A percentile compares a stretch with the other conserved stretches of the same genome.
Evolutionary conservation across 352 stramenopile species (phyloP).

Genomic region (Blastocystis hominis): DNA sequence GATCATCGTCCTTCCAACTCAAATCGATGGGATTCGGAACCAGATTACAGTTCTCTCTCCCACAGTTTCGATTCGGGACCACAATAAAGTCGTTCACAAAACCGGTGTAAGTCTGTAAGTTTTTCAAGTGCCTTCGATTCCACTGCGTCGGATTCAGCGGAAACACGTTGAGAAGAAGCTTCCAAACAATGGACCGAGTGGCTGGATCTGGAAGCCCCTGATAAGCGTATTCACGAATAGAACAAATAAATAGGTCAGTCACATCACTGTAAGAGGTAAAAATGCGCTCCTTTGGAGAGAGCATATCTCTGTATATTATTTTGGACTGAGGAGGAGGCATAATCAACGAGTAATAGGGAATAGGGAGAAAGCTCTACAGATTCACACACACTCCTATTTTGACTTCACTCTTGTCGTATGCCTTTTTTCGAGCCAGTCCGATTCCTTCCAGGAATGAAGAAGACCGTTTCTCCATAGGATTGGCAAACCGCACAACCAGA

Average conservation of each 20-base stretch:
- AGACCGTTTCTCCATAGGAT: not conserved
- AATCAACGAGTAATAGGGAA: constrained; percentile 6
- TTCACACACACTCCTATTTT: not conserved
- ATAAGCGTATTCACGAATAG: constrained; percentile 51
- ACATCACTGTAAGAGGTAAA: not conserved
- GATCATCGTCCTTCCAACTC: not conserved
- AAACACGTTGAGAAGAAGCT: constrained; percentile 30
- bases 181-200: constrained; percentile 51
- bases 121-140: not conserved
- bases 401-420: constrained; percentile 9
- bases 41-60: not conserved
- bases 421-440: not conserved
- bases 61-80: not conserved
- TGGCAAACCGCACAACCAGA: constrained; percentile 13
- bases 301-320: not conserved
- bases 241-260: constrained; percentile 15
- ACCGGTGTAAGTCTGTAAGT: constrained; percentile 18
- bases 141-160: constrained; percentile 17
- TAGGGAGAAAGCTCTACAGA: constrained; percentile 23
- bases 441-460: not conserved
- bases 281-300: not conserved
- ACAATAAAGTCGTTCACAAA: constrained; percentile 58
- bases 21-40: constrained; percentile 49
- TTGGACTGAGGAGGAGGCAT: not conserved
- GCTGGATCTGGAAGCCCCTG: constrained; percentile 37